These are phyloP conservation scores for Heracleum sosnowskyi DNA, from an alignment of 129 eudicot species.

Conservation along the genomic window DNA sequence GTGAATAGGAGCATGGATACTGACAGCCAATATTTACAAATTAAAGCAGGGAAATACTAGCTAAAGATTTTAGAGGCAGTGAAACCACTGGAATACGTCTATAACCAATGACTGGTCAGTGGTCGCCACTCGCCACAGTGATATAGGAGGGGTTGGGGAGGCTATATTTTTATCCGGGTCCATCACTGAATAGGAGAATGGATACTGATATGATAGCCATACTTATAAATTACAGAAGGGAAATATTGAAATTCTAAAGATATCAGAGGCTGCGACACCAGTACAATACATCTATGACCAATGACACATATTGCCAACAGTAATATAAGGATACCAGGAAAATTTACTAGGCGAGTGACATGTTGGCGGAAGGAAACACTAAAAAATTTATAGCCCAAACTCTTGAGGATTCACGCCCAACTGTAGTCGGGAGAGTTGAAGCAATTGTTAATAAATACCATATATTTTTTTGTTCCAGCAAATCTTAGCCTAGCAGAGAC, in stretches of 20 bases:
- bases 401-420: background rate
- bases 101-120: background rate
- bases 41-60: background rate
- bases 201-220: background rate
- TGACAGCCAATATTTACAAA: background rate
- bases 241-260: background rate
- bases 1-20: background rate
- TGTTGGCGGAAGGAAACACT: background rate
- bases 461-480: no score
- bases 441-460: no score
- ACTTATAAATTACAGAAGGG: background rate
- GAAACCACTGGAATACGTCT: background rate
- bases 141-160: background rate
- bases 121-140: no score
- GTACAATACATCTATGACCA: no score
- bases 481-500: no score
- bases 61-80: background rate
- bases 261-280: background rate
- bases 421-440: background rate
- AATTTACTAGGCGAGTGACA: background rate
- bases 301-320: no score
- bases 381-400: background rate
- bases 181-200: background rate
- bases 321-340: no score
- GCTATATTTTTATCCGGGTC: background rate